phyloP scores from a whole-genome alignment of 1,284 basidiomycete genomes.

The Inonotus hispidus region DNA sequence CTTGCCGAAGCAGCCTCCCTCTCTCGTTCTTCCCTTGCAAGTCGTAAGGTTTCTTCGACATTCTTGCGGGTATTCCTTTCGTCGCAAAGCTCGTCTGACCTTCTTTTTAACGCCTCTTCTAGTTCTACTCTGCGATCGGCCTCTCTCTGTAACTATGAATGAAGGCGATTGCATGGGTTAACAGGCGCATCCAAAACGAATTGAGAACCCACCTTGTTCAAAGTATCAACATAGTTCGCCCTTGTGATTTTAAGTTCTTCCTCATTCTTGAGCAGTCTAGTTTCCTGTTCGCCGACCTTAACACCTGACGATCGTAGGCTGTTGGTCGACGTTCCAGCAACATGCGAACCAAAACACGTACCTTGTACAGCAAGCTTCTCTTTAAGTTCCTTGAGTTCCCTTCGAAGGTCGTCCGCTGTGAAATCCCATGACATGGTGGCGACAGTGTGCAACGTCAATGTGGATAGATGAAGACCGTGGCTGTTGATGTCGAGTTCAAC shows the following conservation, averaged over 20 bases:
- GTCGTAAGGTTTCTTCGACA: slow-evolving; percentile 40
- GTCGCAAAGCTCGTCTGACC: slow-evolving; percentile 47
- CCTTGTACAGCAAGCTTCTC: slow-evolving; percentile 18
- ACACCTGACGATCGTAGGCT: slow-evolving; percentile 12
- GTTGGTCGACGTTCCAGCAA: background rate
- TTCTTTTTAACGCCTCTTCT: slow-evolving; percentile 44
- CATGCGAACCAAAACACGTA: background rate
- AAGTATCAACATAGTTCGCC: slow-evolving; percentile 46
- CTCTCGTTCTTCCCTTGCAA: slow-evolving; percentile 46
- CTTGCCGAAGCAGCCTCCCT: slow-evolving; percentile 42
- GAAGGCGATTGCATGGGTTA: background rate
- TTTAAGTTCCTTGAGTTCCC: slow-evolving; percentile 14
- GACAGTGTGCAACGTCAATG: background rate
- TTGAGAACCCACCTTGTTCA: slow-evolving; percentile 46
- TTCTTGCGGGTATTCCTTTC: slow-evolving; percentile 54
- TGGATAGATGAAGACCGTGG: background rate
- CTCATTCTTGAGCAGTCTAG: slow-evolving; percentile 48
- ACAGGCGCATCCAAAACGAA: background rate
- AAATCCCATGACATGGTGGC: slow-evolving; percentile 18
- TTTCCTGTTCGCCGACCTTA: slow-evolving; percentile 50
- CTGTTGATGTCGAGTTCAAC: background rate
- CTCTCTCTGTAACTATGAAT: slow-evolving; percentile 50
- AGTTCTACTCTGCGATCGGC: slow-evolving; percentile 50
- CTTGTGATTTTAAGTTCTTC: slow-evolving; percentile 50
- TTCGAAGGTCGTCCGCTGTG: slow-evolving; percentile 13